Conservation (phyloP, 306 rosid genomes). For the Crotalaria pallida region DNA sequence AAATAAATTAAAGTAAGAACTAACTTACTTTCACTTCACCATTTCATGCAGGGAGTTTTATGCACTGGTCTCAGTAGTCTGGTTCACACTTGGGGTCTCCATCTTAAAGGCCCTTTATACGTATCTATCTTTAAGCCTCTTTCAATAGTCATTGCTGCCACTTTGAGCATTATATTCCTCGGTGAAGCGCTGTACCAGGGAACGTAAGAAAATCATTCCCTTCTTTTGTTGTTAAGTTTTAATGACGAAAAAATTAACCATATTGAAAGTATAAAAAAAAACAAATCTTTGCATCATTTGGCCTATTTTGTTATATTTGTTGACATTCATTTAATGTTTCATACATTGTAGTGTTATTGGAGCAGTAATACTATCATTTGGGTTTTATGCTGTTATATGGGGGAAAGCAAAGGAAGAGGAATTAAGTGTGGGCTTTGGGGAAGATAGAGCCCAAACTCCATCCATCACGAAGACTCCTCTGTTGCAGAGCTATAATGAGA, state of each 20-base stretch:
- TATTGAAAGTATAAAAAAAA: not conserved
- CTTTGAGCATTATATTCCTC: constrained; percentile 38
- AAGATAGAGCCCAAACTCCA: not conserved
- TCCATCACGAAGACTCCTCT: constrained; percentile 23
- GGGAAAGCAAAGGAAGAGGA: constrained; percentile 49
- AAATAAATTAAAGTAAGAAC: not conserved
- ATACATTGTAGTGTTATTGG: constrained; percentile 45
- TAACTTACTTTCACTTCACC: not conserved
- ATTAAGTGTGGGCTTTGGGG: not conserved
- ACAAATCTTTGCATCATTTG: not conserved
- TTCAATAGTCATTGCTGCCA: constrained; percentile 50
- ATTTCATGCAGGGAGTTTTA: constrained; percentile 25
- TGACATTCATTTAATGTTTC: not conserved
- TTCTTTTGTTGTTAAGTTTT: not conserved
- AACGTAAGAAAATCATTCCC: constrained; percentile 24
- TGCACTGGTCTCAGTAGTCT: constrained; percentile 23
- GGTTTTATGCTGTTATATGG: constrained; percentile 59
- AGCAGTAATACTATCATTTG: constrained; percentile 41
- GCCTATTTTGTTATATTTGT: not conserved
- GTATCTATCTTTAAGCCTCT: constrained; percentile 49
- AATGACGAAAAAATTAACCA: not conserved
- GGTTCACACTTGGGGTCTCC: constrained; percentile 52
- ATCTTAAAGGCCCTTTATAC: constrained; percentile 52
- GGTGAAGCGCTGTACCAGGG: constrained; percentile 46
- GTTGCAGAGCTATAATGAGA: constrained; percentile 13